phyloP scores from a whole-genome alignment of 2,329 filamentous ascomycete species.

The Mycogone perniciosa region DNA sequence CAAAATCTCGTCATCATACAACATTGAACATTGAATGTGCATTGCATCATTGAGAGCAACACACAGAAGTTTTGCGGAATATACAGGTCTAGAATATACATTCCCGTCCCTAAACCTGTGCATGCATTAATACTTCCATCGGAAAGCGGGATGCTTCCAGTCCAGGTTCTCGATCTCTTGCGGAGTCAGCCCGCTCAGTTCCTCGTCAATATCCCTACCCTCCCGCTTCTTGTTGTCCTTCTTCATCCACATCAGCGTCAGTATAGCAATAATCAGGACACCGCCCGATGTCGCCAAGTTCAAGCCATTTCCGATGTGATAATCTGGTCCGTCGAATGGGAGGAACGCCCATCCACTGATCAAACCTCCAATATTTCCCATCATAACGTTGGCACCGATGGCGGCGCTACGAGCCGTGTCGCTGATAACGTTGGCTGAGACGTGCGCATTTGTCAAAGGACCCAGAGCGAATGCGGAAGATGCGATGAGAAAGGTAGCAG shows the following conservation, averaged over 20 bases:
- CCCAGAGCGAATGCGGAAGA: constrained; percentile 58
- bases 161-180: constrained; percentile 54
- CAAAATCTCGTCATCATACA: too few species aligned
- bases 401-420: constrained; percentile 63
- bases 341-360: constrained; percentile 61
- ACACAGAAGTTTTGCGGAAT: too few species aligned
- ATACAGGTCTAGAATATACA: background rate
- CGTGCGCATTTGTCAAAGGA: constrained; percentile 60
- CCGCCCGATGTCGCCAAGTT: constrained; percentile 54
- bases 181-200: constrained; percentile 46
- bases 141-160: constrained; percentile 60
- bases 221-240: constrained; percentile 47
- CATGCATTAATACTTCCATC: constrained; percentile 37
- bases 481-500: constrained; percentile 63
- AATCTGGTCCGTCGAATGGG: constrained; percentile 57
- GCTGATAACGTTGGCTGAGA: constrained; percentile 63
- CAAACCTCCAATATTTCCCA: constrained; percentile 66
- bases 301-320: constrained; percentile 63
- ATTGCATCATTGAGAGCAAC: too few species aligned
- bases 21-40: too few species aligned
- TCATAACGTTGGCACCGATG: constrained; percentile 62
- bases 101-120: background rate
- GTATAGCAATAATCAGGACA: constrained; percentile 43
- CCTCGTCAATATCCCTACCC: constrained; percentile 27
- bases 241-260: constrained; percentile 54